phyloP scores from a whole-genome alignment of 345 rosid genomes.

The Tarenaya hassleriana region DNA sequence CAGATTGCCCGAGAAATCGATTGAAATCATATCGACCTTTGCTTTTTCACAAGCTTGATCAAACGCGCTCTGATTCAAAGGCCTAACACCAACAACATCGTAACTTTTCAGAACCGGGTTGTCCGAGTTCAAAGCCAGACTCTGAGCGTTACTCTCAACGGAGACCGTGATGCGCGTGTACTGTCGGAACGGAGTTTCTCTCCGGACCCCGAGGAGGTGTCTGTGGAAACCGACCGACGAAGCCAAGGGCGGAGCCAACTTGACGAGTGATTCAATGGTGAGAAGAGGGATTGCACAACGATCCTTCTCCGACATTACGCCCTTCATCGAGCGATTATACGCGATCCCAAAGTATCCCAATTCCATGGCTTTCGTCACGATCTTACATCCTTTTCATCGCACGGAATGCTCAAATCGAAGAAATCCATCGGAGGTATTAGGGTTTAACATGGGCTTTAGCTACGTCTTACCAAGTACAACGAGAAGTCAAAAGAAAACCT shows the following conservation, averaged over 20 bases:
- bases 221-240: constrained; percentile 72
- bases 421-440: constrained; percentile 46
- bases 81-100: constrained; percentile 69
- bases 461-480: too few species aligned
- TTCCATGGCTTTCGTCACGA: constrained; percentile 62
- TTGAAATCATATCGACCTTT: constrained; percentile 80
- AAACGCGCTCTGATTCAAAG: constrained; percentile 59
- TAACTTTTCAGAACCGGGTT: constrained; percentile 67
- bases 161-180: constrained; percentile 76
- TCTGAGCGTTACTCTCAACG: constrained; percentile 49
- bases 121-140: constrained; percentile 54
- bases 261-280: constrained; percentile 56
- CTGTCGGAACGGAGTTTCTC: constrained; percentile 69
- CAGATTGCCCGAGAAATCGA: constrained; percentile 56
- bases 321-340: constrained; percentile 23
- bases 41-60: constrained; percentile 78
- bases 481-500: too few species aligned
- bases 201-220: constrained; percentile 55
- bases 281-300: constrained; percentile 34
- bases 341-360: constrained; percentile 44
- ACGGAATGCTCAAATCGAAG: constrained; percentile 73
- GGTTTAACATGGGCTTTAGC: too few species aligned
- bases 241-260: constrained; percentile 46
- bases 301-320: constrained; percentile 23
- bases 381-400: constrained; percentile 30